Conservation (phyloP, 805 yeast genomes). For the Peterozyma xylosa region DNA sequence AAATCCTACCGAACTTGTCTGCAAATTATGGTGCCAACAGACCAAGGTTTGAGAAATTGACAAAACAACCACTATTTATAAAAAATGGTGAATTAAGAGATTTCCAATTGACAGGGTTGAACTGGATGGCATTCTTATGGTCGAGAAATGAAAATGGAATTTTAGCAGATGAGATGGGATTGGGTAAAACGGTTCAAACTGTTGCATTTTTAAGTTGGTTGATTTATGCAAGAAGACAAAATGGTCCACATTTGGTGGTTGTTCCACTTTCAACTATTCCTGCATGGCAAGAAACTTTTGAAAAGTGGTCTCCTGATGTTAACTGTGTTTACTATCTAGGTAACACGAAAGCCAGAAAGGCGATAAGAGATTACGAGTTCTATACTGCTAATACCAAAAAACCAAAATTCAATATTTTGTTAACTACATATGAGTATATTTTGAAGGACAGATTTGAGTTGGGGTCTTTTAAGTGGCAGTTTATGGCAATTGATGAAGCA, state of each 20-base stretch:
- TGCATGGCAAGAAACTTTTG: constrained; percentile 99
- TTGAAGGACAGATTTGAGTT: constrained; percentile 79
- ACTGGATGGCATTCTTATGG: constrained; percentile 99
- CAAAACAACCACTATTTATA: constrained; percentile 80
- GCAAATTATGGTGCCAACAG: constrained; percentile 69
- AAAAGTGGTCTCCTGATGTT: constrained; percentile 94
- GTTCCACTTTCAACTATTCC: constrained; percentile 96
- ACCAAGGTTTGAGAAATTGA: constrained; percentile 84
- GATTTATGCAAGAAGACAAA: constrained; percentile 89
- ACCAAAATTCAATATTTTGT: constrained; percentile 82
- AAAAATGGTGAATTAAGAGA: constrained; percentile 91
- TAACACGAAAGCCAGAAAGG: constrained; percentile 76
- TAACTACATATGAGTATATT: constrained; percentile 95
- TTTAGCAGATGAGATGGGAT: constrained; percentile 97
- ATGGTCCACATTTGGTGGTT: constrained; percentile 95
- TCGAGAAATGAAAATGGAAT: constrained; percentile 96
- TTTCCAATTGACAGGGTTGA: constrained; percentile 94
- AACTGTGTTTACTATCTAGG: constrained; percentile 93
- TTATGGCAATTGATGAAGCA: constrained; percentile 96
- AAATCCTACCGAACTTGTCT: constrained; percentile 74
- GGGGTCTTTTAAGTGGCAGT: constrained; percentile 89
- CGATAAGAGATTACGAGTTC: constrained; percentile 80
- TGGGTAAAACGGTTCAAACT: constrained; percentile 96
- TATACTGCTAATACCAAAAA: constrained; percentile 52
- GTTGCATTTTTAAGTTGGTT: constrained; percentile 93